Base-by-base conservation (phyloP, 2,329 filamentous ascomycete species). In the Hypoxylon sp. region DNA sequence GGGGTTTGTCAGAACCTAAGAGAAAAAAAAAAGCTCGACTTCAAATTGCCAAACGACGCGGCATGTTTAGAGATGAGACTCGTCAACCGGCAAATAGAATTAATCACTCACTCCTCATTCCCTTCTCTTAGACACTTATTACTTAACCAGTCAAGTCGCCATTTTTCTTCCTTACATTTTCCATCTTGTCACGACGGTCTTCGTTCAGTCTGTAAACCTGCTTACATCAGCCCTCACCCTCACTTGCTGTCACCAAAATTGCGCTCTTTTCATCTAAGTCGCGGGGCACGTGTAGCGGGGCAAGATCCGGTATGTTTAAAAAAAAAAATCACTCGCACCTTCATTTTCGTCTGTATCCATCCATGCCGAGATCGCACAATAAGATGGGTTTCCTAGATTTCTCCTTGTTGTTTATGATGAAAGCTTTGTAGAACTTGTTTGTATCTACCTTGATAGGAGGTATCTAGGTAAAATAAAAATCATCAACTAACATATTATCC, bases 221-320 rank as follows among this genome's bases (percentile, higher is more conserved):
- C 38, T 48, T 46, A 53, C 31, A 20, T 33, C 26, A 48, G 37
- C 35, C 26, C 35, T 20, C 48, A 43, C 31, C 42, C 31, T 15
- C 20, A n/a, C n/a, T n/a, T 35, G 18, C 31, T 15, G 18, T 15
- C n/a, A n/a, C 3, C 31, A 18, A 35, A 21, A 21, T 15, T 55
- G 42, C 55, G 33, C 40, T 42, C 24, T 56, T 59, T 60, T 43
- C 37, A 27, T 53, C 53, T 37, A 23, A 46, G 59, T 66, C 66
- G 63, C 48, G 60, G 62, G 64, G 64, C 55, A 53, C 26, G 42
- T 48, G 43, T 55, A 57, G 64, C 55, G 62, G 66, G 64, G 62
- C 64, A 65, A 54, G 48, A 55, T 58, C 35, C 21, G 38, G 38
- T 42, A 42, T 23, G 38, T 42, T 54, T 57, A n/a, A n/a, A n/a